phyloP scores from a whole-genome alignment of 2,329 filamentous ascomycete genomes.

The Teratosphaeria zuluensis region DNA sequence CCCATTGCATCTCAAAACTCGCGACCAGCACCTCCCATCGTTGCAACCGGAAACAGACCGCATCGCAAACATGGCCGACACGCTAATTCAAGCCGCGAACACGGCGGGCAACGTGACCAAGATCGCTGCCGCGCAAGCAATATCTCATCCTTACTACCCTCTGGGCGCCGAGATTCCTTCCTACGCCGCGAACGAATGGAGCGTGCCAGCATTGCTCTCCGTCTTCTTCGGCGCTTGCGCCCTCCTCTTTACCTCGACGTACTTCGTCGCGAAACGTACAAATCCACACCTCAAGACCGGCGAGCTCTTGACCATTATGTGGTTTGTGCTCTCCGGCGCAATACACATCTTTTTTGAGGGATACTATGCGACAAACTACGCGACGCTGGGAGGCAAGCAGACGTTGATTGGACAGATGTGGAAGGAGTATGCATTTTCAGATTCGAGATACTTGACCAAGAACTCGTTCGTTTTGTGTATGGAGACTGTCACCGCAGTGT shows the following conservation, averaged over 20 bases:
- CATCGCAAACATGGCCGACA: conserved; percentile 1
- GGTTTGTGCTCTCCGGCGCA: conserved; percentile 65
- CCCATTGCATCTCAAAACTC: background rate
- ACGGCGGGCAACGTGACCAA: conserved; percentile 4
- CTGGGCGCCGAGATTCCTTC: conserved; percentile 50
- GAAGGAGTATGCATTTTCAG: conserved; percentile 85
- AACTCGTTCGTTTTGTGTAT: conserved; percentile 81
- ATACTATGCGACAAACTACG: conserved; percentile 67
- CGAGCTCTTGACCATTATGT: conserved; percentile 56
- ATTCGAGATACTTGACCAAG: conserved; percentile 75
- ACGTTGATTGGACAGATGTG: conserved; percentile 75
- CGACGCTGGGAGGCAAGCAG: conserved; percentile 55
- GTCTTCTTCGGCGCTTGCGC: conserved; percentile 50
- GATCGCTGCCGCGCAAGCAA: conserved; percentile 1
- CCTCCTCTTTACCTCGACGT: conserved; percentile 49
- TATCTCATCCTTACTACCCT: conserved; percentile 60
- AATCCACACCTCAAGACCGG: conserved; percentile 43
- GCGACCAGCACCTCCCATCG: background rate
- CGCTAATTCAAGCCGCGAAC: background rate
- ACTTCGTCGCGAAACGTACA: conserved; percentile 42
- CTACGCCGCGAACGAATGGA: conserved; percentile 58
- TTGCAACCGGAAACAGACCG: background rate
- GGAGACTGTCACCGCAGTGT: conserved; percentile 70
- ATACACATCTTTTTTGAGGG: conserved; percentile 79
- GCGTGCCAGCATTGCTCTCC: conserved; percentile 48